phyloP scores from a whole-genome alignment of 2,329 filamentous ascomycete species.

The Talaromyces sp. region DNA sequence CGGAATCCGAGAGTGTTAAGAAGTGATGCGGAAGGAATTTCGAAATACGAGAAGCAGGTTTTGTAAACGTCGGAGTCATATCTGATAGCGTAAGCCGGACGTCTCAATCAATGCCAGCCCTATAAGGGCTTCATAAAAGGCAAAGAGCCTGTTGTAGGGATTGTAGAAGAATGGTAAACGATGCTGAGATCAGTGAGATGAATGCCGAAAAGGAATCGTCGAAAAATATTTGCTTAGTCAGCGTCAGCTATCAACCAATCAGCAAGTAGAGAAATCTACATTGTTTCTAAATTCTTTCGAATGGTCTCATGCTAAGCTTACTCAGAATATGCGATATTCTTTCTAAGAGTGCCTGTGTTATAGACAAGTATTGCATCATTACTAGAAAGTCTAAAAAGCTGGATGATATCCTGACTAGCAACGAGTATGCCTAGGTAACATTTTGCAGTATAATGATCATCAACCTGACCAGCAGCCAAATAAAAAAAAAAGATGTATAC shows the following conservation, averaged over 20 bases:
- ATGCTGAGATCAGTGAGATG: neutral
- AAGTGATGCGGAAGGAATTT: slow-evolving; percentile 27
- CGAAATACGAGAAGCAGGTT: slow-evolving; percentile 30
- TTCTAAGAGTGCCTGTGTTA: neutral
- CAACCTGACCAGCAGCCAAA: neutral
- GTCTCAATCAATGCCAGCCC: neutral
- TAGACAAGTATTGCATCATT: neutral
- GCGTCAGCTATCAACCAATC: neutral
- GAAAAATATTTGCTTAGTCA: slow-evolving; percentile 13
- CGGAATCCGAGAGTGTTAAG: slow-evolving; percentile 28
- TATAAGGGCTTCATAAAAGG: slow-evolving; percentile 9
- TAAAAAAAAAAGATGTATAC: slow-evolving; percentile 9
- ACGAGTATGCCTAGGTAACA: neutral
- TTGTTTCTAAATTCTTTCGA: neutral
- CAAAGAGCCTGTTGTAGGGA: neutral
- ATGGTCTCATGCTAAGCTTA: neutral
- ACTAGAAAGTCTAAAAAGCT: neutral
- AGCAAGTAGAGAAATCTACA: neutral
- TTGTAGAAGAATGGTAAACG: neutral
- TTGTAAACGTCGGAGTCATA: slow-evolving; percentile 29
- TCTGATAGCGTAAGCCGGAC: slow-evolving; percentile 13
- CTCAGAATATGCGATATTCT: neutral
- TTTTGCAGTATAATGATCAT: neutral
- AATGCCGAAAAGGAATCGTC: neutral
- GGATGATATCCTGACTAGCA: neutral